A percentile compares a stretch with the other conserved stretches of the same genome.
These are phyloP conservation scores for Hyphodiscus hymeniophilus DNA, from an alignment of 495 filamentous ascomycete species.

Conservation along the genomic window DNA sequence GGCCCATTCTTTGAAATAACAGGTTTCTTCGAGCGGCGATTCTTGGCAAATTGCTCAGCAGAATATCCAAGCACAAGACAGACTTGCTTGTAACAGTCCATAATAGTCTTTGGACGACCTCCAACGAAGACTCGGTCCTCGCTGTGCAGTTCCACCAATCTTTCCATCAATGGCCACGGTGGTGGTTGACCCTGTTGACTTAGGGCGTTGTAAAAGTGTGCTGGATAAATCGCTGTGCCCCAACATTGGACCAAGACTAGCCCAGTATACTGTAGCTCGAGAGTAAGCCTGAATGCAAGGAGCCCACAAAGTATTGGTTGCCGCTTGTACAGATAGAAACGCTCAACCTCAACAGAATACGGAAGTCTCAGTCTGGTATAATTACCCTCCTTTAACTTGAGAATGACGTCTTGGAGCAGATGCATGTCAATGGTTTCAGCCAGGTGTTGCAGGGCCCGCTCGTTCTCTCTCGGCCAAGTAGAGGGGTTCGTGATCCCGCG, in stretches of 20 bases:
- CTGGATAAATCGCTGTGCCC: slow-evolving; percentile 4
- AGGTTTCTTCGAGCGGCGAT: not conserved
- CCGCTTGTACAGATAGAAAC: not conserved
- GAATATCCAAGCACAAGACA: not conserved
- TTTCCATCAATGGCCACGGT: not conserved
- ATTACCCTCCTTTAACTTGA: not conserved
- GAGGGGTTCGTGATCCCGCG: not conserved
- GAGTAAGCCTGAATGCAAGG: not conserved
- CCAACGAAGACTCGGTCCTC: not conserved
- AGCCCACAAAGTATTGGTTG: not conserved
- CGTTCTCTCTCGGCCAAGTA: not conserved
- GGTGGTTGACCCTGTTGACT: not conserved
- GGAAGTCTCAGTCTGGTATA: not conserved
- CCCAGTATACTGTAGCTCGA: not conserved
- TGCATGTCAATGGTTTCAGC: not conserved
- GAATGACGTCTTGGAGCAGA: not conserved
- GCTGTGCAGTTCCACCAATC: not conserved
- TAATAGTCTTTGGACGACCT: not conserved
- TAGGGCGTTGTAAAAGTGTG: slow-evolving; percentile 2
- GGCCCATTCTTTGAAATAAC: slow-evolving; percentile 1
- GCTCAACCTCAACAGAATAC: not conserved
- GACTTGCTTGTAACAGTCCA: not conserved
- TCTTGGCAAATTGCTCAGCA: not conserved
- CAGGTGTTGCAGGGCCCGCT: not conserved
- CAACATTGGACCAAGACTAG: not conserved